These are phyloP conservation scores for Xylaria sp. DNA, from an alignment of 2,329 filamentous ascomycete species.

Conservation along the genomic window DNA sequence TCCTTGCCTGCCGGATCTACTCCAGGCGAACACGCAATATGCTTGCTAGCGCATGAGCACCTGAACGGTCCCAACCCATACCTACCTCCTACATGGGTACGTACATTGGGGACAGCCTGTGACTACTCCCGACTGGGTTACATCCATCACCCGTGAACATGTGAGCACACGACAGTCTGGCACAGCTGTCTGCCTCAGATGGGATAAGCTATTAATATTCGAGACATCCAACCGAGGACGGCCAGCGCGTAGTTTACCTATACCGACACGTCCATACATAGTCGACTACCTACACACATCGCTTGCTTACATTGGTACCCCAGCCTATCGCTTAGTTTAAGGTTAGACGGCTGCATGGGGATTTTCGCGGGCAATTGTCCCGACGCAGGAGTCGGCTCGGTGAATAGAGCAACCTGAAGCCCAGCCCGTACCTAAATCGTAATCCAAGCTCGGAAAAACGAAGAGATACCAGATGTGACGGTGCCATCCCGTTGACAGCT, in stretches of 20 bases:
- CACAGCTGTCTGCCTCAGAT: constrained; percentile 1
- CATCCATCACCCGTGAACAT: constrained; percentile 1
- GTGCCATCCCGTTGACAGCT: constrained; percentile 26
- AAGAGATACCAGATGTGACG: constrained; percentile 24
- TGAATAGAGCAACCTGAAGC: not conserved
- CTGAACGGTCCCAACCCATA: not conserved
- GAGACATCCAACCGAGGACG: not conserved
- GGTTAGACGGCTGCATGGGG: not conserved
- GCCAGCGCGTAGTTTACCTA: not conserved
- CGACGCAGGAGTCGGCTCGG: not conserved
- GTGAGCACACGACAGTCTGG: constrained; percentile 1
- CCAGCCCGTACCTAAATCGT: not conserved
- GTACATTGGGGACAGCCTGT: not conserved
- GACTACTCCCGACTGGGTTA: not conserved
- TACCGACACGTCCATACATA: not conserved
- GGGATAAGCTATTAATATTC: constrained; percentile 10
- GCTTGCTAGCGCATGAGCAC: not conserved
- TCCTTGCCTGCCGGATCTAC: not conserved
- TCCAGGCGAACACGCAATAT: not conserved
- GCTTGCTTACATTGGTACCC: not conserved
- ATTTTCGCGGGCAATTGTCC: not conserved
- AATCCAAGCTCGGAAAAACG: not conserved
- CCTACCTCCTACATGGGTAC: not conserved
- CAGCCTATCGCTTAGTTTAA: not conserved
- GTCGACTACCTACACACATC: not conserved